Evolutionary conservation across 768 basidiomycete genomes (phyloP), one percentile per base, ranked within the genome.

Genomic region (Boletus barrowsii): DNA sequence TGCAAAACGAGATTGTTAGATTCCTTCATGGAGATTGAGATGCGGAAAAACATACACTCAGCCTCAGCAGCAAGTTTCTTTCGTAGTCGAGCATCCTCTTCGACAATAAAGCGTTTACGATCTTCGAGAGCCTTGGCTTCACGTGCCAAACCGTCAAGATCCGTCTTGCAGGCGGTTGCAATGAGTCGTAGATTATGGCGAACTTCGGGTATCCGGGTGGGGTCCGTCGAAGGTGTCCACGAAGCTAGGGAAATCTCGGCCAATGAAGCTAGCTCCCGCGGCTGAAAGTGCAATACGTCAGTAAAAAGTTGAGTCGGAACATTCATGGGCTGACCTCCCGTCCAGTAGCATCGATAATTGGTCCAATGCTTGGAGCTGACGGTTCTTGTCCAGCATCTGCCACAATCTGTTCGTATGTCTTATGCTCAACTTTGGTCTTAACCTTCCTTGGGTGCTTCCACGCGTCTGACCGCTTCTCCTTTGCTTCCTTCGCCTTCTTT

Each of bases 331-430:
- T 54, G 68, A 95, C 93, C 58, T 90, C 90, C 52, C 91, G 90
- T 26, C 97, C 93, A 18, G 93, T 89, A 17, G 95, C 92, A 72
- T 99, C 97, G 53, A 98, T 91, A 37, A 99, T 94, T 63, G 87
- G 83, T 3, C 94, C 97, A 45, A 94, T 68, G 8, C 84, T 83
- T 3, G 82, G 63, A 3, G 73, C 61, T 9, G 77, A 62, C 0
- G 74, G 69, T 35, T 86, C 82, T 56, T 84, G 78, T 0, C 88
- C 91, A 22, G 91, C 86, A 67, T 96, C 93, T 3, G 90, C 88
- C 48, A 99, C 69, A 50, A 98, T 91, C 71, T 99, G 84, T 71
- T 99, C 97, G 67, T 98, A 99, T 0, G 94, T 93, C 79, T 96
- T 97, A 75, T 98, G 94, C 67, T 93, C 86, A 33, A 94, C 75